These are phyloP conservation scores for Sanghuangporus weigelae DNA, from an alignment of 1,284 basidiomycete species.

Conservation along the genomic window DNA sequence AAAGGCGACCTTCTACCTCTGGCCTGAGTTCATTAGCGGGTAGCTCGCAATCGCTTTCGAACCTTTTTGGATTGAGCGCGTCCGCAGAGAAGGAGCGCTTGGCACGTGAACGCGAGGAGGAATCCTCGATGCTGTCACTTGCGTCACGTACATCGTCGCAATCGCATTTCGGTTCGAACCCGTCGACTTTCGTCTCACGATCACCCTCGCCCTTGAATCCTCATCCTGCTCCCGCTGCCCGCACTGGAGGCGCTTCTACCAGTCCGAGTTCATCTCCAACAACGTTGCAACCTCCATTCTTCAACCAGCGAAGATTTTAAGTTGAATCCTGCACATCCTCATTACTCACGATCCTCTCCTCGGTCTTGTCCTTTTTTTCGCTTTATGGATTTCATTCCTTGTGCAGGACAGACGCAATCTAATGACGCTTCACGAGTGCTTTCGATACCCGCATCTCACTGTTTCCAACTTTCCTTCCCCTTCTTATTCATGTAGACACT, in stretches of 20 bases:
- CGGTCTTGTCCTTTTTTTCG: background rate
- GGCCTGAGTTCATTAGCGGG: background rate
- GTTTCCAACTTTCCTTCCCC: background rate
- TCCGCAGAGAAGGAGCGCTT: constrained; percentile 11
- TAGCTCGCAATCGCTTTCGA: constrained; percentile 14
- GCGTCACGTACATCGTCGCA: constrained; percentile 7
- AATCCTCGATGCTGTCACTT: background rate
- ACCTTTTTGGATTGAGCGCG: constrained; percentile 3
- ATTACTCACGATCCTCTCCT: background rate
- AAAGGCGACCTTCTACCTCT: constrained; percentile 1
- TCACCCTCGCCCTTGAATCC: constrained; percentile 8
- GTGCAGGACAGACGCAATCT: background rate
- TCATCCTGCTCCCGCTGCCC: background rate
- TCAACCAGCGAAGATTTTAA: background rate
- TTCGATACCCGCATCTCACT: background rate
- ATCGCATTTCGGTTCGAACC: constrained; percentile 2
- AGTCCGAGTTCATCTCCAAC: background rate
- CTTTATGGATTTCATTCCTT: background rate
- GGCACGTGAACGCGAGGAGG: constrained; percentile 9
- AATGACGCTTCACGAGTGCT: background rate
- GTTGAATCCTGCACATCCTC: background rate
- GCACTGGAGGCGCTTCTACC: background rate
- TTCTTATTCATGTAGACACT: background rate
- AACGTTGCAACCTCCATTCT: background rate
- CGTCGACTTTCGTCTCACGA: constrained; percentile 11